Percentiles rank a stretch among this genome's conserved stretches.
Conservation (phyloP, 139 green algal species). For the Chlorella sp. region DNA sequence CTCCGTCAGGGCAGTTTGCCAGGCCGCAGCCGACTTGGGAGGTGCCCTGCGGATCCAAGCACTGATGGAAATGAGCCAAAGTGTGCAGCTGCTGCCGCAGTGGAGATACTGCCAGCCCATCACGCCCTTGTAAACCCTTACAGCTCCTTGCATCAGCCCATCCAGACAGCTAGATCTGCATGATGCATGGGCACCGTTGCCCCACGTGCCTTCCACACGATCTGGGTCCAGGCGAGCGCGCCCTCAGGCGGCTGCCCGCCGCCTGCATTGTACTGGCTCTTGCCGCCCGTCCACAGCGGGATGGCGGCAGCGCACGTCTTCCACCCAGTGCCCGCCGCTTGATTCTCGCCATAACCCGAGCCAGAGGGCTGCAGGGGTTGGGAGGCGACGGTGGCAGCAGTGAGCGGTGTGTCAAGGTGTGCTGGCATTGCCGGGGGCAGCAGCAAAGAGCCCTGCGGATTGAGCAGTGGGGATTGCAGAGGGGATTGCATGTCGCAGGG, state of each 20-base stretch:
- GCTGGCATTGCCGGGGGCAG: too few relatives aligned
- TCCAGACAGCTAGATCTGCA: too few relatives aligned
- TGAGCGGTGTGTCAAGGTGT: neutral
- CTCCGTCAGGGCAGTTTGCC: neutral
- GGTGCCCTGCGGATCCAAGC: neutral
- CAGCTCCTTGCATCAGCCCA: too few relatives aligned
- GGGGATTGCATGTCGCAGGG: too few relatives aligned
- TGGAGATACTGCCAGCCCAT: too few relatives aligned
- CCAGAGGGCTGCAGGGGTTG: conserved; percentile 1
- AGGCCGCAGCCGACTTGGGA: conserved; percentile 3
- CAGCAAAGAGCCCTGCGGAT: too few relatives aligned
- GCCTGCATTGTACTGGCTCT: neutral
- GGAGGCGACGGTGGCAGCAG: neutral
- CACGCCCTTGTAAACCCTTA: too few relatives aligned
- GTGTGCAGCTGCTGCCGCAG: too few relatives aligned
- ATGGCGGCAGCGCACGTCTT: neutral
- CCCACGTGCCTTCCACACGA: conserved; percentile 10
- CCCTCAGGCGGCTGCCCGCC: neutral
- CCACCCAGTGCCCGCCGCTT: neutral
- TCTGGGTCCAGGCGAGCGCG: conserved; percentile 8
- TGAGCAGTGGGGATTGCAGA: too few relatives aligned
- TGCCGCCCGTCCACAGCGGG: conserved; percentile 9
- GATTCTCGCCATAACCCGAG: neutral
- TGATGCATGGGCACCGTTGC: too few relatives aligned
- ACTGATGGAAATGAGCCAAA: neutral